Evolutionary conservation across 139 green algal species (phyloP).

Genomic region (Auxenochlorella pyrenoidosa): DNA sequence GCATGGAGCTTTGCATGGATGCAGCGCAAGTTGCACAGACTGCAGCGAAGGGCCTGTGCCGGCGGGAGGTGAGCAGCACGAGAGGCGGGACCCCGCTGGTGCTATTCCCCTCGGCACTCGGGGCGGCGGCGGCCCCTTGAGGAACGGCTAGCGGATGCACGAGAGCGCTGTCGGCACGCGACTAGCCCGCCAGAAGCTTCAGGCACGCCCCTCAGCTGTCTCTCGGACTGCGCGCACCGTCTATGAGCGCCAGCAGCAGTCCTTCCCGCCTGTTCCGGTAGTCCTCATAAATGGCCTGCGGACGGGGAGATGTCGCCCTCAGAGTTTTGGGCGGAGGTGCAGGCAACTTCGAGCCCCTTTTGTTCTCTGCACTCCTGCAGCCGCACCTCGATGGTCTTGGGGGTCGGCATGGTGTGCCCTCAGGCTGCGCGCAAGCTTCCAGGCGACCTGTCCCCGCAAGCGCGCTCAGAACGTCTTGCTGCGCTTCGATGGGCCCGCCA

Average conservation of each 20-base stretch:
- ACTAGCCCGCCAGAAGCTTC: neutral
- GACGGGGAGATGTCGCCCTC: too few relatives aligned
- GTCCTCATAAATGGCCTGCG: slow-evolving; percentile 36
- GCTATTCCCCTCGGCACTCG: too few relatives aligned
- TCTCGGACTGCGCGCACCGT: slow-evolving; percentile 29
- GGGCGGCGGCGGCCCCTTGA: neutral
- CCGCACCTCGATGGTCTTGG: slow-evolving; percentile 10
- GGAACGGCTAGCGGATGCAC: too few relatives aligned
- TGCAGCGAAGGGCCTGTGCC: too few relatives aligned
- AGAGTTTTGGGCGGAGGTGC: neutral
- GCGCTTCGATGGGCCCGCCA: neutral
- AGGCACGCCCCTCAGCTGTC: neutral
- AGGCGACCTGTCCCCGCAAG: neutral
- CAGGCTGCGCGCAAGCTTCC: neutral
- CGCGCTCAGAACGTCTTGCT: neutral
- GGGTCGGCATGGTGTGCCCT: slow-evolving; percentile 10
- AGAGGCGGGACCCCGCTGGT: neutral
- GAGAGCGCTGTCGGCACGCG: too few relatives aligned
- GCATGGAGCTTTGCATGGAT: too few relatives aligned
- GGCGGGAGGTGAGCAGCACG: too few relatives aligned
- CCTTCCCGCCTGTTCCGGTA: slow-evolving; percentile 41
- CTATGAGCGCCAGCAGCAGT: slow-evolving; percentile 41
- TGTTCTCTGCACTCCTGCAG: neutral
- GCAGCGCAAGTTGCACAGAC: too few relatives aligned
- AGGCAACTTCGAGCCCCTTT: neutral